These are phyloP conservation scores for Pleurotus pulmonarius DNA, from an alignment of 768 basidiomycete species.

Conservation along the genomic window DNA sequence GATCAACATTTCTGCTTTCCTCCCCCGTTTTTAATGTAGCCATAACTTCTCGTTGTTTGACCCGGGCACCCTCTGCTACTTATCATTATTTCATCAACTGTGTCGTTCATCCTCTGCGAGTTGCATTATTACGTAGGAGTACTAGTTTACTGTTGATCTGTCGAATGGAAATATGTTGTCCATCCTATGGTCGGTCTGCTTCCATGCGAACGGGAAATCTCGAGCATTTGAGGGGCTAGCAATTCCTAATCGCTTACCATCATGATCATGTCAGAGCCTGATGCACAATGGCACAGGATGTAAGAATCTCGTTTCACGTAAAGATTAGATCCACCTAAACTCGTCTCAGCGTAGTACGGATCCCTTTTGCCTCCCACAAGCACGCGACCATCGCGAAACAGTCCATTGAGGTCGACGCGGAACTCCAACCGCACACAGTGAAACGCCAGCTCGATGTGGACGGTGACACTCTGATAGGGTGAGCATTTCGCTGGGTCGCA, in stretches of 20 bases:
- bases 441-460: constrained; percentile 67
- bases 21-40: constrained; percentile 1
- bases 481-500: constrained; percentile 25
- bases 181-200: not conserved
- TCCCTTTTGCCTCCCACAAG: constrained; percentile 70
- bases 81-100: constrained; percentile 5
- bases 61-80: not conserved
- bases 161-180: constrained; percentile 3
- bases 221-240: not conserved
- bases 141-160: constrained; percentile 4
- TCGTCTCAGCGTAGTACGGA: constrained; percentile 52
- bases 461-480: constrained; percentile 68
- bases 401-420: constrained; percentile 82
- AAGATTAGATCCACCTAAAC: not conserved
- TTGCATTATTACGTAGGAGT: constrained; percentile 9
- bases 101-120: constrained; percentile 7
- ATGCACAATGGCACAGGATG: constrained; percentile 12
- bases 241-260: not conserved
- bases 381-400: constrained; percentile 82
- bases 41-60: constrained; percentile 1
- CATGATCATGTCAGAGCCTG: constrained; percentile 11
- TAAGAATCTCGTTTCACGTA: constrained; percentile 1
- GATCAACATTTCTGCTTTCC: constrained; percentile 4
- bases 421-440: constrained; percentile 79
- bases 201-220: no score